phyloP scores from a whole-genome alignment of 495 filamentous ascomycete species.

The Xylaria curta region DNA sequence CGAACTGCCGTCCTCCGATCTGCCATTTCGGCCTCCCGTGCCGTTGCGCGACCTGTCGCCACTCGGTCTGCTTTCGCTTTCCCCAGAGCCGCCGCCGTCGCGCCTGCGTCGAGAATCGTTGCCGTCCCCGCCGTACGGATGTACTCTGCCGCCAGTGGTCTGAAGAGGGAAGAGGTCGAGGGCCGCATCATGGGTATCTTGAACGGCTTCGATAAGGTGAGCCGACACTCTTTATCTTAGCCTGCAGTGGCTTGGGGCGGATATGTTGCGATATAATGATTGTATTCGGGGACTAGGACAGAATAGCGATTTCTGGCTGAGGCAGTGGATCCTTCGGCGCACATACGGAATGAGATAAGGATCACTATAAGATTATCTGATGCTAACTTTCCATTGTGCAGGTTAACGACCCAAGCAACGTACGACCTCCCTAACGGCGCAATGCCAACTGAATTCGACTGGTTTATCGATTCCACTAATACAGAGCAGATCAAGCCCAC shows the following conservation, averaged over 20 bases:
- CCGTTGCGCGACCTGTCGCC: constrained; percentile 63
- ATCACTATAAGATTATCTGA: constrained; percentile 12
- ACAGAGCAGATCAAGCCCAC: constrained; percentile 70
- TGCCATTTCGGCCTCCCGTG: constrained; percentile 57
- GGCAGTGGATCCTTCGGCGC: constrained; percentile 1
- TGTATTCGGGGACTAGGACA: neutral
- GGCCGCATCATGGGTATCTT: constrained; percentile 91
- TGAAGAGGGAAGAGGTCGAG: constrained; percentile 84
- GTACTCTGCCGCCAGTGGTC: constrained; percentile 82
- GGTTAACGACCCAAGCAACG: constrained; percentile 79
- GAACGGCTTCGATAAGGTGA: constrained; percentile 96
- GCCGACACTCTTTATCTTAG: constrained; percentile 36
- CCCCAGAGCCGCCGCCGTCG: constrained; percentile 60
- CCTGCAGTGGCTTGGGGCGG: neutral
- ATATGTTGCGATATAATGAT: neutral
- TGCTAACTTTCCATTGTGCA: constrained; percentile 45
- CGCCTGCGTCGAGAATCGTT: constrained; percentile 55
- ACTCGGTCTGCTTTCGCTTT: constrained; percentile 59
- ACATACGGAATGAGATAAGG: neutral
- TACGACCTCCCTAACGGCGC: constrained; percentile 48
- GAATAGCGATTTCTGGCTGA: neutral
- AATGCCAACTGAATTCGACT: neutral
- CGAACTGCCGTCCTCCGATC: constrained; percentile 79
- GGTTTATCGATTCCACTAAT: constrained; percentile 30
- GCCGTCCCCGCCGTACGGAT: constrained; percentile 70